phyloP scores from a whole-genome alignment of 2,329 filamentous ascomycete genomes.

The Ophiostoma perfectum region DNA sequence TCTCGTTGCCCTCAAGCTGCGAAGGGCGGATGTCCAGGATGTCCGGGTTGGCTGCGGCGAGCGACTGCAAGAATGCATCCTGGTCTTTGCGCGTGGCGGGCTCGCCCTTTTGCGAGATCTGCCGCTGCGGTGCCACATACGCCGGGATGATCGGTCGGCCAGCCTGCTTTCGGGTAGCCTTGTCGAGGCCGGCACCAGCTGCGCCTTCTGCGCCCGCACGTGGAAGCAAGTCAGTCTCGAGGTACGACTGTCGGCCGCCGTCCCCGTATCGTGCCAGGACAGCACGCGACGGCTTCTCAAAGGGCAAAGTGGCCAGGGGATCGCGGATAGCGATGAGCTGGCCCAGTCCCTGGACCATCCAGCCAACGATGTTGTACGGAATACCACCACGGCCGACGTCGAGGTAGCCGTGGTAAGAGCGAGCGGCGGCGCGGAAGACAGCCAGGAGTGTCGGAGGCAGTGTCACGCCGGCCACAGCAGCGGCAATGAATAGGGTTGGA shows the following conservation, averaged over 20 bases:
- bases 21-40: not conserved
- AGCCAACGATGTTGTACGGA: slow-evolving; percentile 40
- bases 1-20: not conserved
- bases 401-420: not conserved
- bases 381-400: slow-evolving; percentile 40
- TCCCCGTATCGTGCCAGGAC: slow-evolving; percentile 29
- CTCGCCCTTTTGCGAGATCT: slow-evolving; percentile 6
- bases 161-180: too few species aligned
- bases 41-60: not conserved
- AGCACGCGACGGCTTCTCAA: slow-evolving; percentile 25
- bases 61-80: not conserved
- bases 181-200: too few species aligned
- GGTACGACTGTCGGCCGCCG: not conserved
- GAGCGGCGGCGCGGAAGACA: not conserved
- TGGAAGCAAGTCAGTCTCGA: not conserved
- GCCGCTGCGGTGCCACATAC: not conserved
- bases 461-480: not conserved
- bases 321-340: slow-evolving; percentile 35
- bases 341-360: slow-evolving; percentile 34
- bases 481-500: not conserved
- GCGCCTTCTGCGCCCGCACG: too few species aligned
- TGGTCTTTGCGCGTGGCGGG: not conserved
- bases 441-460: not conserved
- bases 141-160: not conserved
- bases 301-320: slow-evolving; percentile 31